phyloP scores from a whole-genome alignment of 2,329 filamentous ascomycete species.

The Calonectria crousiana region DNA sequence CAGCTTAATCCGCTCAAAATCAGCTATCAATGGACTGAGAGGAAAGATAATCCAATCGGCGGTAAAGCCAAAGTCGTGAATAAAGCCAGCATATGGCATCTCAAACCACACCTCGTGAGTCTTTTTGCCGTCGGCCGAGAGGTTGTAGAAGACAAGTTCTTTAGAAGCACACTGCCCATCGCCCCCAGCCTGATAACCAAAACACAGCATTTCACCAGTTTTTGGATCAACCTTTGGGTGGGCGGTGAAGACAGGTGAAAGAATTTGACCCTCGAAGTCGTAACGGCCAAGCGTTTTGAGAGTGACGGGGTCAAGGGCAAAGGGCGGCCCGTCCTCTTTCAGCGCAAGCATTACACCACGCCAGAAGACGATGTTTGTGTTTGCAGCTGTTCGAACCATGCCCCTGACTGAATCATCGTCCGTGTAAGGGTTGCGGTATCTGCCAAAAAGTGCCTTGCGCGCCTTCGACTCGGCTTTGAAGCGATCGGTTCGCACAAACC shows the following conservation, averaged over 20 bases:
- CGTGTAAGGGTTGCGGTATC: constrained; percentile 12
- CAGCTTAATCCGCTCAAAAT: not conserved
- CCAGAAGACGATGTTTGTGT: constrained; percentile 13
- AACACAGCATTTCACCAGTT: not conserved
- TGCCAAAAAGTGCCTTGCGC: constrained; percentile 23
- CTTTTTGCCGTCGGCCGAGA: not conserved
- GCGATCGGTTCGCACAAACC: constrained; percentile 5
- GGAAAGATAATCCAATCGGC: constrained; percentile 1
- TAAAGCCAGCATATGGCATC: constrained; percentile 3
- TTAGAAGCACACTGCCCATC: not conserved
- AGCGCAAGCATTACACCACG: not conserved
- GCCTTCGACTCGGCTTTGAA: not conserved
- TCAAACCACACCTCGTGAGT: constrained; percentile 7
- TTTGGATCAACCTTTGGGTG: constrained; percentile 17
- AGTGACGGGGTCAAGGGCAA: not conserved
- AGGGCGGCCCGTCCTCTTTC: constrained; percentile 13
- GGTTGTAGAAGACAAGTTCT: not conserved
- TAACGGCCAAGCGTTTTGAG: constrained; percentile 12
- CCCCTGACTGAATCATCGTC: constrained; percentile 11
- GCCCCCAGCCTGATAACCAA: constrained; percentile 13
- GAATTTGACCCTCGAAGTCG: constrained; percentile 19
- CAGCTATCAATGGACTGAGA: not conserved
- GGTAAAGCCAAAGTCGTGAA: constrained; percentile 7
- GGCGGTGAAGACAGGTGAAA: constrained; percentile 2
- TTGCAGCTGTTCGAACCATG: not conserved